Percentiles rank a stretch among this genome's conserved stretches.
Evolutionary conservation across 2,329 filamentous ascomycete genomes (phyloP).

Genomic region (Penicillium glabrum): DNA sequence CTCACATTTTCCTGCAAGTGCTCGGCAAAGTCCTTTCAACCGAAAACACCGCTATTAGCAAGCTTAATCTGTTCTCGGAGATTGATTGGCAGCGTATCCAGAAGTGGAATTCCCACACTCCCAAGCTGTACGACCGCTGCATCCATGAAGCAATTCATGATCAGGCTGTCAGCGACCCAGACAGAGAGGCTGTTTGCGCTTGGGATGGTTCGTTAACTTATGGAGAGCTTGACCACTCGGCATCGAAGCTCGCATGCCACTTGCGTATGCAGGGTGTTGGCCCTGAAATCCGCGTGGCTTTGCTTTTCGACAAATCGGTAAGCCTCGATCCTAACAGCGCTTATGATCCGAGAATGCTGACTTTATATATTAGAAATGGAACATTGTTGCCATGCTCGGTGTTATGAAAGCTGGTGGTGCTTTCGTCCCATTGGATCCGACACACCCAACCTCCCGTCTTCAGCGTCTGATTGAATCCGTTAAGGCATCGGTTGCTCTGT

Average conservation of each 20-base stretch:
- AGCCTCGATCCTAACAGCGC: constrained; percentile 8
- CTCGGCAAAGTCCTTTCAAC: constrained; percentile 48
- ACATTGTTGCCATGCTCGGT: constrained; percentile 41
- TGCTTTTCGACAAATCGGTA: constrained; percentile 46
- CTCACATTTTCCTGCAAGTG: constrained; percentile 55
- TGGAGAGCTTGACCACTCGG: constrained; percentile 37
- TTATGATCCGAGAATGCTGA: constrained; percentile 5
- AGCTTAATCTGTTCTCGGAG: constrained; percentile 56
- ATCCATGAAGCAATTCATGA: constrained; percentile 40
- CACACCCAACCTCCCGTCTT: constrained; percentile 39
- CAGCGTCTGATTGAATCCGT: constrained; percentile 35
- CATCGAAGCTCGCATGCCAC: constrained; percentile 37
- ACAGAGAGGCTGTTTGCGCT: constrained; percentile 35
- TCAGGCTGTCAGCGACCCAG: constrained; percentile 34
- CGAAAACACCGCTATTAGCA: constrained; percentile 44
- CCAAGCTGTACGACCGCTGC: constrained; percentile 40
- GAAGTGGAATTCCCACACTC: constrained; percentile 51
- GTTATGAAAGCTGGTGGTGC: constrained; percentile 45
- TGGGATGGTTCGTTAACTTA: constrained; percentile 44
- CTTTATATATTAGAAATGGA: constrained; percentile 36
- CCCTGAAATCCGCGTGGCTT: constrained; percentile 35
- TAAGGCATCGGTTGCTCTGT: constrained; percentile 33
- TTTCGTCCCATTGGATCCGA: constrained; percentile 43
- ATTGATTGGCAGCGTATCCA: constrained; percentile 57
- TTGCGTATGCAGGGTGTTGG: constrained; percentile 42